Conservation (phyloP, 805 yeast genomes). For the Candida caryicola region DNA sequence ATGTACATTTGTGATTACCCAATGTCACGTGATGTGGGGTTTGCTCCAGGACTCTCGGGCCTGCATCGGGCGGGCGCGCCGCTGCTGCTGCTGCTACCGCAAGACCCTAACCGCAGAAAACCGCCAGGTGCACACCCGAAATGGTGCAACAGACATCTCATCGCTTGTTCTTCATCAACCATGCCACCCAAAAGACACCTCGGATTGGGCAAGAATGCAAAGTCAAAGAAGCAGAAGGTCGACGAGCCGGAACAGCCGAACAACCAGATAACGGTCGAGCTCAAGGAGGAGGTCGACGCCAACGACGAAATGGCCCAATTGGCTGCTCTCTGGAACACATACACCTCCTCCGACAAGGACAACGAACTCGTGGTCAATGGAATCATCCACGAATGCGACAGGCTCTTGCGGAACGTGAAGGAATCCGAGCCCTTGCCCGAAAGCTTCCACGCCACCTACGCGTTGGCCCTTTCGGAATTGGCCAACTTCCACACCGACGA, state of each 20-base stretch:
- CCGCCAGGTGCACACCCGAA: too few species aligned
- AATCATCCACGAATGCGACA: conserved; percentile 87
- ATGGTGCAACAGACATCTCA: background rate
- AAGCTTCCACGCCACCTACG: conserved; percentile 70
- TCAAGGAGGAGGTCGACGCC: conserved; percentile 66
- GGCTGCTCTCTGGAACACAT: conserved; percentile 68
- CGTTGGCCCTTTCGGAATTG: conserved; percentile 63
- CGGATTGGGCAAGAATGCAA: conserved; percentile 36
- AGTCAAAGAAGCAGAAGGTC: conserved; percentile 24
- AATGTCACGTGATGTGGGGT: conserved; percentile 14
- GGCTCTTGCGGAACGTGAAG: conserved; percentile 54
- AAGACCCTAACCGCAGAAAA: too few species aligned
- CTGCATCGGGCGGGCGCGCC: background rate
- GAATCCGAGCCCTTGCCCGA: conserved; percentile 31
- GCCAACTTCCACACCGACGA: conserved; percentile 54
- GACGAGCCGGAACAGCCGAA: conserved; percentile 8
- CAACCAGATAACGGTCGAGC: conserved; percentile 51
- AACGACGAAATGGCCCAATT: conserved; percentile 80
- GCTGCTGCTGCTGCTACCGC: conserved; percentile 1
- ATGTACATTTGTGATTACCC: conserved; percentile 10
- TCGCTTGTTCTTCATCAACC: background rate
- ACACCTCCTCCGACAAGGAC: conserved; percentile 52
- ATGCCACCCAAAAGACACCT: conserved; percentile 33
- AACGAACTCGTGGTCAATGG: conserved; percentile 73
- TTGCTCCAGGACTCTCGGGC: background rate